Conservation (phyloP, 306 rosid genomes). For the Hippophae rhamnoides region DNA sequence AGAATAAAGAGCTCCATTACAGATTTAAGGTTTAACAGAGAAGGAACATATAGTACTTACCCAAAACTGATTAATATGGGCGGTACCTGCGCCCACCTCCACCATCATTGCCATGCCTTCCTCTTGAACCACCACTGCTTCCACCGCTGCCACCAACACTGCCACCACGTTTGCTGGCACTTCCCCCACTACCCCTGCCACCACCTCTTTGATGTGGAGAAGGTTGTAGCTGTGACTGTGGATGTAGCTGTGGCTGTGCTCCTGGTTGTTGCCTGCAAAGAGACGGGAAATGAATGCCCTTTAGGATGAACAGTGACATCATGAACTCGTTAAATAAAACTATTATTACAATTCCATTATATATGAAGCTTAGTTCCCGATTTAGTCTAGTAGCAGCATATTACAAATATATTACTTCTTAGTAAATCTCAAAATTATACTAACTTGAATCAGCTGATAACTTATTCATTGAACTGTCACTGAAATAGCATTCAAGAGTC, state of each 20-base stretch:
- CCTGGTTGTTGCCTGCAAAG: constrained; percentile 82
- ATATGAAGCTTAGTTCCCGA: too few relatives aligned
- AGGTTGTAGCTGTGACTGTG: constrained; percentile 40
- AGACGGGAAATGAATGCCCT: not conserved
- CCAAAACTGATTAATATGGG: constrained; percentile 48
- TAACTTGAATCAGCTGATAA: too few relatives aligned
- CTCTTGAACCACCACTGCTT: constrained; percentile 49
- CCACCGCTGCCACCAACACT: constrained; percentile 42
- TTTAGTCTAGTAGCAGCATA: too few relatives aligned
- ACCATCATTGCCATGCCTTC: constrained; percentile 48
- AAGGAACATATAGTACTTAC: not conserved
- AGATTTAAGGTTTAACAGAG: not conserved
- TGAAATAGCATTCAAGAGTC: too few relatives aligned
- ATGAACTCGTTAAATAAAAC: too few relatives aligned
- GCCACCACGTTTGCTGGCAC: constrained; percentile 9
- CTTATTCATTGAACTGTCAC: too few relatives aligned
- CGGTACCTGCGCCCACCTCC: constrained; percentile 78
- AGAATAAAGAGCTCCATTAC: too few relatives aligned
- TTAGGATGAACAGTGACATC: too few relatives aligned
- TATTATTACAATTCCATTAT: too few relatives aligned
- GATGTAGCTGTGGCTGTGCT: constrained; percentile 40
- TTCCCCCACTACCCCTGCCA: constrained; percentile 31
- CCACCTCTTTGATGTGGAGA: constrained; percentile 58
- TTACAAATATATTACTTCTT: too few relatives aligned
- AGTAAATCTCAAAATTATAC: too few relatives aligned